Evolutionary conservation across 805 yeast genomes (phyloP).

Genomic region (Candida nemodendra): DNA sequence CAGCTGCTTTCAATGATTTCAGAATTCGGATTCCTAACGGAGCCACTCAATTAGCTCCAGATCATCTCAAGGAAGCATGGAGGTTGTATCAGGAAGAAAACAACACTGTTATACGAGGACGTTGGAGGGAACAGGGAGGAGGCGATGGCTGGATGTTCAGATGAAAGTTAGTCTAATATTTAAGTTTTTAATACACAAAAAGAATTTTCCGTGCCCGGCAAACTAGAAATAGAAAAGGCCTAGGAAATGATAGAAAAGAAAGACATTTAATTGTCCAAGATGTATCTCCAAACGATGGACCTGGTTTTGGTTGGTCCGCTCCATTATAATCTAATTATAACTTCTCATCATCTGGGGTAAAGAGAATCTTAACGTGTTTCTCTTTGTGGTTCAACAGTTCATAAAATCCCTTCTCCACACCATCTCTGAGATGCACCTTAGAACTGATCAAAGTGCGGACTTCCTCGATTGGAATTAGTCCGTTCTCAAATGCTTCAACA

Average conservation of each 20-base stretch:
- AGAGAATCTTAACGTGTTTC: slow-evolving; percentile 44
- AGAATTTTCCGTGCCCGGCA: background rate
- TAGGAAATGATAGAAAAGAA: too few species aligned
- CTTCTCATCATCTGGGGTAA: slow-evolving; percentile 32
- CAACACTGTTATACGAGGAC: slow-evolving; percentile 55
- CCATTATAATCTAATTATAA: too few species aligned
- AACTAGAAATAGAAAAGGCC: background rate
- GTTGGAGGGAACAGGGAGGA: slow-evolving; percentile 72
- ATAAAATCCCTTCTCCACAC: slow-evolving; percentile 41
- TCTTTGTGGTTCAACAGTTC: slow-evolving; percentile 44
- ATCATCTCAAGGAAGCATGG: slow-evolving; percentile 89
- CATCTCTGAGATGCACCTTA: slow-evolving; percentile 38
- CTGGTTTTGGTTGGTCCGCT: too few species aligned
- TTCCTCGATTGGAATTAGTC: slow-evolving; percentile 35
- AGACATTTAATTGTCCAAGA: too few species aligned
- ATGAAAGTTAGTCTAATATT: slow-evolving; percentile 24
- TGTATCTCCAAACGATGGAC: too few species aligned
- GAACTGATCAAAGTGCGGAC: slow-evolving; percentile 39
- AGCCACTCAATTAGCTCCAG: slow-evolving; percentile 69
- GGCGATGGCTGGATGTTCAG: slow-evolving; percentile 71
- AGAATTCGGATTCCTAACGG: slow-evolving; percentile 27
- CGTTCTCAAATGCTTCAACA: slow-evolving; percentile 39
- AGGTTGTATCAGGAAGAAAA: slow-evolving; percentile 67
- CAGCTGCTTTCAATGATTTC: slow-evolving; percentile 16
- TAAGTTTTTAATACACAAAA: background rate